phyloP scores from a whole-genome alignment of 2,329 filamentous ascomycete species.

The Elsinoe necatrix region DNA sequence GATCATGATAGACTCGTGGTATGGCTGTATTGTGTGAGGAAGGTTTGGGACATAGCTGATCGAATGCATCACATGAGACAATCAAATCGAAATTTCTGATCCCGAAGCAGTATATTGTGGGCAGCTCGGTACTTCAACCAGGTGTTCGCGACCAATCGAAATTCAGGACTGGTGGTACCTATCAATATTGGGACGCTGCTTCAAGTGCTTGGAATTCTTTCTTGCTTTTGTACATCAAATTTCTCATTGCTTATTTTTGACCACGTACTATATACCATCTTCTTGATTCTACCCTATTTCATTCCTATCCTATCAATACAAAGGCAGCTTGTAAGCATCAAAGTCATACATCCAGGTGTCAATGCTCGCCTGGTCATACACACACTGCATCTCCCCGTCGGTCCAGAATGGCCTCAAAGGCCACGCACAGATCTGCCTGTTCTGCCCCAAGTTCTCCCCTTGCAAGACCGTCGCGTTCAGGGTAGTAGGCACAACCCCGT shows the following conservation, averaged over 20 bases:
- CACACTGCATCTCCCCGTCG: constrained; percentile 31
- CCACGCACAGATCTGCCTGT: constrained; percentile 37
- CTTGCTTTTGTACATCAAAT: too few relatives aligned
- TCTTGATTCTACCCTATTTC: not conserved
- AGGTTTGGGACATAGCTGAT: constrained; percentile 8
- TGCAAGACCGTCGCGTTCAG: constrained; percentile 35
- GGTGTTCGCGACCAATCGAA: too few relatives aligned
- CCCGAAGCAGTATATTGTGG: too few relatives aligned
- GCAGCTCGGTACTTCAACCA: too few relatives aligned
- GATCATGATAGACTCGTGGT: constrained; percentile 3
- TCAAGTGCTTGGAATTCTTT: too few relatives aligned
- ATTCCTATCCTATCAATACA: constrained; percentile 30
- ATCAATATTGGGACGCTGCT: too few relatives aligned
- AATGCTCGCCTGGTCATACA: constrained; percentile 32
- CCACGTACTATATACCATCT: too few relatives aligned
- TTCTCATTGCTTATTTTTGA: too few relatives aligned
- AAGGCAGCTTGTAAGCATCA: constrained; percentile 33
- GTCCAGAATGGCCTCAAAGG: constrained; percentile 37
- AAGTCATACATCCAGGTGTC: constrained; percentile 36
- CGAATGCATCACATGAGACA: constrained; percentile 12
- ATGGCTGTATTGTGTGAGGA: not conserved
- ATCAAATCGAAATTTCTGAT: too few relatives aligned
- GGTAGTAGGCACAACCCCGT: constrained; percentile 36
- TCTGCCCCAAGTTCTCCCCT: constrained; percentile 26
- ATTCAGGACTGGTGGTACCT: too few relatives aligned